Base-by-base conservation (phyloP, 805 yeast genomes). In the Teunomyces kruisii region DNA sequence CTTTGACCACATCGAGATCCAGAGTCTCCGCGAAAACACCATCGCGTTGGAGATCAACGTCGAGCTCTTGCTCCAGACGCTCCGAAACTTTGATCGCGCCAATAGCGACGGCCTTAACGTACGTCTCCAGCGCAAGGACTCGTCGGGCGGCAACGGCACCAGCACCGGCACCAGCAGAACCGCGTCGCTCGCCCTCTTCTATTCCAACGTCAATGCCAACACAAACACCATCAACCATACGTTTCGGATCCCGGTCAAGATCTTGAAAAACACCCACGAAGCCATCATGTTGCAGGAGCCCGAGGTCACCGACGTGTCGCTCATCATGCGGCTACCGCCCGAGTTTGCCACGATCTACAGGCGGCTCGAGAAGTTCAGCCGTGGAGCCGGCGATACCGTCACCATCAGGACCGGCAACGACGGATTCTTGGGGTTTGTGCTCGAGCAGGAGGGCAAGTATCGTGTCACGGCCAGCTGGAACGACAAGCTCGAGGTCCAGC, bases 211-310 rank as follows among this genome's bases (percentile, higher is more conserved):
- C 61, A 54, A 67, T 61, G 29, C 59, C 61, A 41, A 59, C 62
- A 43, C 74, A 8, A 73, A 76, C 17, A 65, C 78, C 2, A 73
- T 87, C 13, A 75, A 77, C 48, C 89, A 85, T 55, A 76, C 86
- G 6, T 81, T 83, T 54, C 80, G 81, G 41, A 78, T 91, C 14
- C 92, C 96, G 0, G 87, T 87, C 1, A 70, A 82, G 52, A 68
- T 87, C 33, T 56, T 86, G 45, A 76, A 81, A 46, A 72, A 70
- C 49, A 76, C 73, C 12, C 80, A 77, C 47, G 83, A 80, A 45
- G 73, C 74, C 10, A 57, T 74, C 40, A 67, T 80, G 8, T 67
- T 72, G 14, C 51, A 52, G 35, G 94, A 86, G 56, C 96, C 96
- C 0, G 78, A 75, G 54, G 64, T 83, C 37, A 70, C 72, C 36